Conservation (phyloP, 148 eudicot species). For the Agrostemma githago region DNA sequence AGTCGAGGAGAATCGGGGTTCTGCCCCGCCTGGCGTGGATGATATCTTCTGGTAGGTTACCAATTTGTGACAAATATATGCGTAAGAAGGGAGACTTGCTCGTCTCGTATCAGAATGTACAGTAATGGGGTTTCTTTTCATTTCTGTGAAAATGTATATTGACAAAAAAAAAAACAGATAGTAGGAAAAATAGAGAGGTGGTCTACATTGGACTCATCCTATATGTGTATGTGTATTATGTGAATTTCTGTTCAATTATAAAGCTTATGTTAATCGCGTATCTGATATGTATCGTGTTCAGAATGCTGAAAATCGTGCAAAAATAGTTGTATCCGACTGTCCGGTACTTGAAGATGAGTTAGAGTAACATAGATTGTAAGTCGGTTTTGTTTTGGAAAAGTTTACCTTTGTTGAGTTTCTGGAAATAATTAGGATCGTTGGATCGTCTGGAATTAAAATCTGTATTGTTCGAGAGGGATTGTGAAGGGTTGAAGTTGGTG, state of each 20-base stretch:
- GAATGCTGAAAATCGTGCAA: too few relatives aligned
- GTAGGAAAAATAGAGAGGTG: slow-evolving; percentile 24
- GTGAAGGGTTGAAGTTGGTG: too few relatives aligned
- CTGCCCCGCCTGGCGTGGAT: slow-evolving; percentile 43
- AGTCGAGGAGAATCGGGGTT: slow-evolving; percentile 38
- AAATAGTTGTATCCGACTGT: too few relatives aligned
- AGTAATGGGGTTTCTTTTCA: slow-evolving; percentile 11
- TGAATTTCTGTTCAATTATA: slow-evolving; percentile 34
- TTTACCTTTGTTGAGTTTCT: too few relatives aligned
- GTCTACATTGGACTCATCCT: slow-evolving; percentile 51
- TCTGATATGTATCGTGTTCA: too few relatives aligned
- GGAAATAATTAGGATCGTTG: too few relatives aligned
- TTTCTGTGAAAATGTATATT: slow-evolving; percentile 41
- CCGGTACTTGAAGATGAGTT: too few relatives aligned
- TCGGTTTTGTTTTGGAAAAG: too few relatives aligned
- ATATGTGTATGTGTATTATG: slow-evolving; percentile 31
- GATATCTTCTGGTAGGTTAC: slow-evolving; percentile 59
- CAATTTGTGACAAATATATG: slow-evolving; percentile 43
- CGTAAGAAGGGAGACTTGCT: slow-evolving; percentile 14
- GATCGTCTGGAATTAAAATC: too few relatives aligned
- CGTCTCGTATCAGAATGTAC: too few relatives aligned
- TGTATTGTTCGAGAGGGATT: too few relatives aligned
- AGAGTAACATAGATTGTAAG: too few relatives aligned
- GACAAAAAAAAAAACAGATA: slow-evolving; percentile 4
- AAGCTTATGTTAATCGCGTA: slow-evolving; percentile 10